Evolutionary conservation across 2,329 filamentous ascomycete genomes (phyloP), one percentile per base, ranked within the genome.

Genomic region (Colletotrichum somersetense): DNA sequence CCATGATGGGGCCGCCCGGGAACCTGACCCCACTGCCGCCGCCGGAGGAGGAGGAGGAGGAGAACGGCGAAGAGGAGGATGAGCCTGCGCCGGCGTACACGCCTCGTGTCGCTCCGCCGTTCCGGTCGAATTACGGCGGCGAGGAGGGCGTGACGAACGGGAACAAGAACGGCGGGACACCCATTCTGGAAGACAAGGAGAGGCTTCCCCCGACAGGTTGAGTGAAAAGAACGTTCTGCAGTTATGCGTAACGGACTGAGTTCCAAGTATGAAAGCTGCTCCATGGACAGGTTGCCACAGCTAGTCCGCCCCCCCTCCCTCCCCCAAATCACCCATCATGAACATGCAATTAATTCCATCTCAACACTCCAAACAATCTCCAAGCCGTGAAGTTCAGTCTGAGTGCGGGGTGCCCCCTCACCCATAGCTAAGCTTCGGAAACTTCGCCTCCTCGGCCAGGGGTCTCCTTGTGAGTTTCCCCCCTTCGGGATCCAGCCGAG

Each of bases 31-130:
- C 33, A 72, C 75, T 10, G 30, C 10, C 20, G 18, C 77, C 78
- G 88, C 81, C 78, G 73, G 77, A 80, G 65, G 77, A 80, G 53
- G 71, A 62, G 16, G 91, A 14, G 16, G 42, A 11, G 8, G 20
- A 23, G 26, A 26, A 26, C 26, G 26, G 26, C 1, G 18, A n/a
- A 16, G 44, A n/a, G 44, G 44, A n/a, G 44, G 18, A 46, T 6
- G 44, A 46, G 57, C 74, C 48, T 33, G 73, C 59, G 20, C 67
- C 67, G 26, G 67, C 62, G 12, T 73, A 73, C 8, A 71, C 62
- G 33, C 23, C 42, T 48, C 50, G 38, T 12, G 23, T 26, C 5
- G 40, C 62, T 2, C 52, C 62, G 40, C 50, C 20, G 38, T 56
- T 44, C 14, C 38, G 26, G 7, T 7, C 50, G 20, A 56, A 23